Evolutionary conservation across 148 eudicot genomes (phyloP).

Genomic region (Camellia lanceoleosa): DNA sequence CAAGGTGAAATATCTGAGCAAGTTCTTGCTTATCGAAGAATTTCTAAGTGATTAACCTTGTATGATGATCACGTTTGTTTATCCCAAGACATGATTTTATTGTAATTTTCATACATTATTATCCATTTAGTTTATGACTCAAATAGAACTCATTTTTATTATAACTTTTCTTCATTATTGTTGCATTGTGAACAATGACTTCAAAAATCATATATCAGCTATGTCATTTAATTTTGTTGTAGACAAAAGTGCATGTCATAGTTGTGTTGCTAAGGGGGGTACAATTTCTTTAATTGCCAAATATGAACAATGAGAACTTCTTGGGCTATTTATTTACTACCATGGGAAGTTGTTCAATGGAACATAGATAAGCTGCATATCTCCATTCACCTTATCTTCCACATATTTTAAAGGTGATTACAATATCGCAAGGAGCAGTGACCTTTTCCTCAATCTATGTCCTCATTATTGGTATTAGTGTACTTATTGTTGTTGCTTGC

Average conservation of each 20-base stretch:
- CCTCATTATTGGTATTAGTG: not conserved
- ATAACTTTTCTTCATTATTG: not conserved
- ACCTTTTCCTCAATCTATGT: not conserved
- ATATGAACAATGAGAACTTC: not conserved
- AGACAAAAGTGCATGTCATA: not conserved
- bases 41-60: not conserved
- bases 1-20: constrained; percentile 46
- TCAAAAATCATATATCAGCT: not conserved
- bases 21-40: not conserved
- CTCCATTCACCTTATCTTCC: not conserved
- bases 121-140: not conserved
- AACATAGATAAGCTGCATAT: not conserved
- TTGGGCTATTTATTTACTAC: not conserved
- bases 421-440: not conserved
- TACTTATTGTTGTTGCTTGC: not conserved
- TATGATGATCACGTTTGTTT: not conserved
- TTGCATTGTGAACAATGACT: not conserved
- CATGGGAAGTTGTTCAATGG: not conserved
- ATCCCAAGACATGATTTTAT: not conserved
- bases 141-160: not conserved
- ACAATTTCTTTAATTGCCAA: not conserved
- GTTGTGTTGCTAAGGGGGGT: too few species aligned
- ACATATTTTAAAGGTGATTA: not conserved
- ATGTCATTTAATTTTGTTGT: not conserved
- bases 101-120: not conserved